These are phyloP conservation scores for Phytophthora sansomeana DNA, from an alignment of 352 stramenopile species.

Conservation along the genomic window DNA sequence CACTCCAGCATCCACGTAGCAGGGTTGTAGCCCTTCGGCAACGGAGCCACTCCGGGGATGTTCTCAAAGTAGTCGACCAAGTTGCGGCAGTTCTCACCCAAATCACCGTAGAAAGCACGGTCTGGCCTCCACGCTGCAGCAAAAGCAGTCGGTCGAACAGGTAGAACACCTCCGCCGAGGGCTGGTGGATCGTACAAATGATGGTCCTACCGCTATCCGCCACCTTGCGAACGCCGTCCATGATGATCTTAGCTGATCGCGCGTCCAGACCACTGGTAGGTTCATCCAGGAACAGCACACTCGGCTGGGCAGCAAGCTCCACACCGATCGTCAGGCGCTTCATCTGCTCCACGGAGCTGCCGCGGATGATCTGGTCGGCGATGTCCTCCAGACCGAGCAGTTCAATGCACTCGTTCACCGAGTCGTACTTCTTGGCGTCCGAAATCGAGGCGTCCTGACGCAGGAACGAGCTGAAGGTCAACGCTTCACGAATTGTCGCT, in stretches of 20 bases:
- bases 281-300: conserved; percentile 5
- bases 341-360: conserved; percentile 47
- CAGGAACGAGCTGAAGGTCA: too few species aligned
- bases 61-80: conserved; percentile 46
- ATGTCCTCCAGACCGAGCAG: too few species aligned
- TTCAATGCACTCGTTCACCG: too few species aligned
- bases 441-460: too few species aligned
- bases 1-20: conserved; percentile 32
- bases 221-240: conserved; percentile 15
- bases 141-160: conserved; percentile 81
- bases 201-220: conserved; percentile 28
- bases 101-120: conserved; percentile 43
- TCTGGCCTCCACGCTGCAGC: conserved; percentile 46
- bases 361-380: conserved; percentile 37
- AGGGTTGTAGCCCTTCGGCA: conserved; percentile 46
- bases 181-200: conserved; percentile 91
- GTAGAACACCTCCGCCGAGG: conserved; percentile 75
- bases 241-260: too few species aligned
- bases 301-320: conserved; percentile 73
- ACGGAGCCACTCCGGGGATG: conserved; percentile 5
- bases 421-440: too few species aligned
- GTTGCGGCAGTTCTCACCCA: conserved; percentile 30
- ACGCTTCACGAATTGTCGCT: too few species aligned
- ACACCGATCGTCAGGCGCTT: conserved; percentile 53
- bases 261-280: too few species aligned